These are phyloP conservation scores for Fusarium abutilonis DNA, from an alignment of 2,329 filamentous ascomycete species.

Conservation along the genomic window DNA sequence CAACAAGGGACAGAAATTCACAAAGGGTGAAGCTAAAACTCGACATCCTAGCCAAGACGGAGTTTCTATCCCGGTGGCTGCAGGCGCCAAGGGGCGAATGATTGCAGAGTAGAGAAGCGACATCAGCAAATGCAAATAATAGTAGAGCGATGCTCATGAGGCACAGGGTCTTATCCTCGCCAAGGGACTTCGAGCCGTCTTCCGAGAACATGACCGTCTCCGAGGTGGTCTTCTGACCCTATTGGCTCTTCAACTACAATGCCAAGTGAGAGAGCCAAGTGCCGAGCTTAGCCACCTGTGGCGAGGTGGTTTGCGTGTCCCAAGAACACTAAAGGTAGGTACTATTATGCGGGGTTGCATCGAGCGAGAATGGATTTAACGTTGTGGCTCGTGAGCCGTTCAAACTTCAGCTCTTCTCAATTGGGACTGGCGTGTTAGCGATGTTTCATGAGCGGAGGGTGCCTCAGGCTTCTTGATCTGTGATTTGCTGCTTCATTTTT, in stretches of 20 bases:
- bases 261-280: constrained; percentile 26
- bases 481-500: constrained; percentile 25
- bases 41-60: constrained; percentile 21
- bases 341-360: constrained; percentile 15
- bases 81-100: constrained; percentile 18
- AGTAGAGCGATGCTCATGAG: constrained; percentile 1
- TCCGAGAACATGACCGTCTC: constrained; percentile 18
- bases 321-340: not conserved
- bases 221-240: constrained; percentile 15
- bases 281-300: constrained; percentile 44
- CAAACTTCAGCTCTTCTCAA: constrained; percentile 29
- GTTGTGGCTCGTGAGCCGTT: constrained; percentile 35
- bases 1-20: constrained; percentile 6
- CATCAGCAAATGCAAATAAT: too few species aligned
- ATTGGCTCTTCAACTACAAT: constrained; percentile 17
- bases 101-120: not conserved
- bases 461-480: constrained; percentile 1
- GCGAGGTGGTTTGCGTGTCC: constrained; percentile 46
- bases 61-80: constrained; percentile 18
- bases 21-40: not conserved
- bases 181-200: constrained; percentile 34
- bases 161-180: constrained; percentile 11
- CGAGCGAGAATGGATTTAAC: constrained; percentile 26
- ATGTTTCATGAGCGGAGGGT: constrained; percentile 29
- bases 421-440: constrained; percentile 30